These are phyloP conservation scores for Nannizzia gypsea DNA, from an alignment of 2,329 filamentous ascomycete species.

Conservation along the genomic window DNA sequence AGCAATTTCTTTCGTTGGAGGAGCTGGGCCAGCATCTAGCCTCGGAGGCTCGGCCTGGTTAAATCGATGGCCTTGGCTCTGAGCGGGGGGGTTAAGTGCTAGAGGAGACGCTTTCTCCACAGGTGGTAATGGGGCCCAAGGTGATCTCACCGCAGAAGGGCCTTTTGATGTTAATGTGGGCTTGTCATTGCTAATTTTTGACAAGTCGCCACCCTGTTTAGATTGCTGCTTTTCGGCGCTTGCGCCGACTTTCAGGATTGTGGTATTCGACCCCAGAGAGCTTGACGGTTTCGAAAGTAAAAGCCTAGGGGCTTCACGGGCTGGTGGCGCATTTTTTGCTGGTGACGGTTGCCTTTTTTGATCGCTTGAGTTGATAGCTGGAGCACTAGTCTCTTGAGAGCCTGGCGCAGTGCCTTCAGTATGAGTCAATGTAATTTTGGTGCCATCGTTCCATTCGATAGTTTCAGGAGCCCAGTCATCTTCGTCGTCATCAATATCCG, in stretches of 20 bases:
- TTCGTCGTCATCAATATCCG: conserved; percentile 57
- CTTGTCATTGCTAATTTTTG: conserved; percentile 44
- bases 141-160: conserved; percentile 68
- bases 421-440: conserved; percentile 49
- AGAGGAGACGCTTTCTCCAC: conserved; percentile 69
- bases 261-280: conserved; percentile 39
- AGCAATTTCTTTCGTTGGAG: conserved; percentile 67
- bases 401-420: conserved; percentile 22
- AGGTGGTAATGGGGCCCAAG: conserved; percentile 78
- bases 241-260: conserved; percentile 38
- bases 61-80: conserved; percentile 37
- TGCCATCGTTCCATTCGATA: conserved; percentile 58
- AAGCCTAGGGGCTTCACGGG: conserved; percentile 20
- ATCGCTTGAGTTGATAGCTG: background rate
- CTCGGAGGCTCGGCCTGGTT: conserved; percentile 45
- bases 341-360: conserved; percentile 16
- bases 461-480: conserved; percentile 58
- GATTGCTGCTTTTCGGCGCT: conserved; percentile 35
- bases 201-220: conserved; percentile 32
- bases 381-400: conserved; percentile 16
- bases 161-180: conserved; percentile 37
- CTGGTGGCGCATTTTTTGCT: conserved; percentile 4
- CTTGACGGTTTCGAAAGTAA: conserved; percentile 28
- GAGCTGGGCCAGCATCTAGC: conserved; percentile 43
- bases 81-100: conserved; percentile 44